A percentile compares a stretch with the other conserved stretches of the same genome.
phyloP scores from a whole-genome alignment of 306 rosid genomes.

The Prunus fruticosa region DNA sequence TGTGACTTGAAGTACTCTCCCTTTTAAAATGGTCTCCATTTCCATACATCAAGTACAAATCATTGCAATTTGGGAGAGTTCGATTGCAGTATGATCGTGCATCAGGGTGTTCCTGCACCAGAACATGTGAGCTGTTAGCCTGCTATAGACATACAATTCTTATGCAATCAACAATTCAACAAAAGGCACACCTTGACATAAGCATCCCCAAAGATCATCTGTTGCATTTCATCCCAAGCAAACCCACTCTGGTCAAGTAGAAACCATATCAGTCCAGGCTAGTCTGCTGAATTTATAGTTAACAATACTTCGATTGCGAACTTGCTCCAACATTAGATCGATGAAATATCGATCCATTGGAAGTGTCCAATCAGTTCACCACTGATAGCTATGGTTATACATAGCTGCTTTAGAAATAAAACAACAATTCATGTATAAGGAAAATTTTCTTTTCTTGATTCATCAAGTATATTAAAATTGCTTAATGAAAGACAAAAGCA shows the following conservation, averaged over 20 bases:
- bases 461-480: not conserved
- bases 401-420: slow-evolving; percentile 29
- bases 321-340: slow-evolving; percentile 53
- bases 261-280: slow-evolving; percentile 52
- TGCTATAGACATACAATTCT: no score
- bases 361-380: slow-evolving; percentile 49
- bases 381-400: slow-evolving; percentile 19
- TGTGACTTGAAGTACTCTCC: no score
- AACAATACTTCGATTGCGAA: slow-evolving; percentile 41
- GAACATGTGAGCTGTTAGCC: no score
- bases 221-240: slow-evolving; percentile 57
- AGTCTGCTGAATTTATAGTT: slow-evolving; percentile 35
- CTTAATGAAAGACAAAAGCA: not conserved
- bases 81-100: no score
- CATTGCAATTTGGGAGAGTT: no score
- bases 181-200: no score
- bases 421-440: not conserved
- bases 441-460: not conserved
- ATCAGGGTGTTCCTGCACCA: no score
- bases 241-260: slow-evolving; percentile 45
- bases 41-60: no score
- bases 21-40: no score
- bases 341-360: slow-evolving; percentile 48
- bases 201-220: no score
- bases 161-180: no score